Base-by-base conservation (phyloP, 306 rosid species). In the Aeschynomene evenia region DNA sequence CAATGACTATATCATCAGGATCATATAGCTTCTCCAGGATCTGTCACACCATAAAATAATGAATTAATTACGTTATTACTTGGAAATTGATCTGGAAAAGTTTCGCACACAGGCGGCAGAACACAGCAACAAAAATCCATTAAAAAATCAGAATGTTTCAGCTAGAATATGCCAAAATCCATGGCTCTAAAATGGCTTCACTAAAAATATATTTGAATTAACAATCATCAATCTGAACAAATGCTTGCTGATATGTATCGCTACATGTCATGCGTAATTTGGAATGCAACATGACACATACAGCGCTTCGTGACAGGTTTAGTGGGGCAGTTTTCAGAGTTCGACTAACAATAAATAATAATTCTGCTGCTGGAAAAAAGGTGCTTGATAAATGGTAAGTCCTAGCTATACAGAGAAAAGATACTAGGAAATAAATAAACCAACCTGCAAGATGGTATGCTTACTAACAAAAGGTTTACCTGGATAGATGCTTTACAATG, bases 401-500 rank as follows among this genome's bases (percentile, higher is more conserved):
- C 36, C 36, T 54, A 42, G 18, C 9, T 52, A 55, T 42, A 57
- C 63, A 59, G 43, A 15, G 1, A 28, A 53, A 40, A 66, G 39
- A 71, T 49, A 39, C 42, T 28, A 28, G 51, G 29, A 55, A 36
- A 63, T 45, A 63, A 51, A 57, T n/a, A 53, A 57, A 46, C 45
- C 65, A 39, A 40, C 18, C 54, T 33, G 18, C 33, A 14, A 31
- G 42, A 68, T 29, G 61, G 69, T 45, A 68, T 68, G 65, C 18
- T 23, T 49, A 62, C 39, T 18, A 11, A 64, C 21, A 64, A 15
- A 34, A 57, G 9, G 22, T 53, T 61, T 73, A 89, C 98, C 95
- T 78, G 76, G 63, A 92, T 74, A 57, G 98, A 92, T 74, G 96
- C 91, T 83, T 84, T 86, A 73, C 96, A 87, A 72, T 87, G 96